A percentile compares a stretch with the other conserved stretches of the same genome.
These are phyloP conservation scores for Boletus tylopilopsis DNA, from an alignment of 768 basidiomycete genomes.

Conservation along the genomic window DNA sequence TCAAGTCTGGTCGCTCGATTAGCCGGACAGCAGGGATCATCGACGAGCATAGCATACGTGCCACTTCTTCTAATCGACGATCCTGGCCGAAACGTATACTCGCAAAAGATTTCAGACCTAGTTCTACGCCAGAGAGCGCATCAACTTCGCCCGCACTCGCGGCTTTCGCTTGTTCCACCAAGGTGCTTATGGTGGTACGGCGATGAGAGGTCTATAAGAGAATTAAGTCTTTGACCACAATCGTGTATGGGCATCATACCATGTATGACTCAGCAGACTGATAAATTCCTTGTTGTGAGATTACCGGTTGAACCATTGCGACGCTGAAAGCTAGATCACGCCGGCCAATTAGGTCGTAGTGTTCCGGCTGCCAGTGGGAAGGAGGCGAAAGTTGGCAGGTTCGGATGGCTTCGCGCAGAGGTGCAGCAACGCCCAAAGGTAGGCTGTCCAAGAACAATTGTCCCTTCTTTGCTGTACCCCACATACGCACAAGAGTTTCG, in stretches of 20 bases:
- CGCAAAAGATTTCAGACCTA: conserved; percentile 69
- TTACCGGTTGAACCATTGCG: conserved; percentile 27
- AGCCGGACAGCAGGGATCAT: conserved; percentile 60
- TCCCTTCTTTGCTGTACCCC: conserved; percentile 38
- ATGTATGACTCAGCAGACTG: conserved; percentile 33
- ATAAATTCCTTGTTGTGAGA: conserved; percentile 27
- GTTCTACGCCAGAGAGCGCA: conserved; percentile 64
- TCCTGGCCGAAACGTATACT: conserved; percentile 89
- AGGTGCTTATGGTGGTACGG: conserved; percentile 48
- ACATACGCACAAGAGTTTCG: conserved; percentile 45
- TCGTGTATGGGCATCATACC: conserved; percentile 8
- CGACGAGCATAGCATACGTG: conserved; percentile 85
- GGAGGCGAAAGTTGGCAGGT: conserved; percentile 80
- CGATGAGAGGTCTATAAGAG: conserved; percentile 44
- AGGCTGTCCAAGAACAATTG: conserved; percentile 50
- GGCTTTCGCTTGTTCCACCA: conserved; percentile 47
- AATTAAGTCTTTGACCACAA: conserved; percentile 9
- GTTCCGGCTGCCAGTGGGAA: conserved; percentile 58
- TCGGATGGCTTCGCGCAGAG: conserved; percentile 80
- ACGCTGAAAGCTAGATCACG: conserved; percentile 32
- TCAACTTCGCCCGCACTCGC: conserved; percentile 54
- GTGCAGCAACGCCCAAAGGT: conserved; percentile 69
- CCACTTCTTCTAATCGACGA: conserved; percentile 85
- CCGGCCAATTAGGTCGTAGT: conserved; percentile 32
- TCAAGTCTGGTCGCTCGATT: conserved; percentile 66